Conservation (phyloP, 257 asterid genomes). For the Mentha longifolia region DNA sequence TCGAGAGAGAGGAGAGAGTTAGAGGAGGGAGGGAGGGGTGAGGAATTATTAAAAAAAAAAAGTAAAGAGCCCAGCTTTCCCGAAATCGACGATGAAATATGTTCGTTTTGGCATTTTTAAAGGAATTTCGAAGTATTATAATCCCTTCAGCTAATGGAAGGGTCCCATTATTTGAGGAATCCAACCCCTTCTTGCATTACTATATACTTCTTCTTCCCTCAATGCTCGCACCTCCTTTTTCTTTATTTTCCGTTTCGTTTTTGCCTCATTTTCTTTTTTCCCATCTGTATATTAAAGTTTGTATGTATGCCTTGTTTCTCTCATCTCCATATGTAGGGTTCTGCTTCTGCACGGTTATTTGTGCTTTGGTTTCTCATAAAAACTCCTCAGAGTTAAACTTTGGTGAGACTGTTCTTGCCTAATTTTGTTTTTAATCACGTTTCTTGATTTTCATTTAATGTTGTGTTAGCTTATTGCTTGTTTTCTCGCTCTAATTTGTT, state of each 20-base stretch:
- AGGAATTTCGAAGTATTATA: slow-evolving; percentile 19
- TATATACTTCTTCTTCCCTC: slow-evolving; percentile 40
- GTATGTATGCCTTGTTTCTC: slow-evolving; percentile 8
- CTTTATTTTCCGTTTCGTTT: not conserved
- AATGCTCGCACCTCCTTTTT: slow-evolving; percentile 50
- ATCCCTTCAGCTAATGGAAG: slow-evolving; percentile 42
- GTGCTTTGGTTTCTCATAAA: slow-evolving; percentile 29
- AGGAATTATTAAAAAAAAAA: not conserved
- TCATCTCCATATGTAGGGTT: slow-evolving; percentile 36
- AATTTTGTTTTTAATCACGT: not conserved
- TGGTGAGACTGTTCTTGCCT: slow-evolving; percentile 31
- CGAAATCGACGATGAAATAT: slow-evolving; percentile 49
- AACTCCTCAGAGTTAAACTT: slow-evolving; percentile 24
- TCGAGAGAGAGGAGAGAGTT: not conserved
- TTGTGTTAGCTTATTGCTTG: not conserved
- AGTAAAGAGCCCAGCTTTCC: slow-evolving; percentile 42
- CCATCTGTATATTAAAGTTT: slow-evolving; percentile 17
- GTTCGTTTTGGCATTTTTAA: slow-evolving; percentile 27
- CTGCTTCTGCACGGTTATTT: not conserved
- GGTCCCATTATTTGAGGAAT: slow-evolving; percentile 46
- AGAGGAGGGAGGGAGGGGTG: not conserved
- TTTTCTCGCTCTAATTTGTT: not conserved
- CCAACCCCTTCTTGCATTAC: slow-evolving; percentile 40
- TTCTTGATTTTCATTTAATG: not conserved
- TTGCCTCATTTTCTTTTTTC: not conserved